phyloP scores from a whole-genome alignment of 257 asterid genomes.

The Oldenlandia corymbosa region DNA sequence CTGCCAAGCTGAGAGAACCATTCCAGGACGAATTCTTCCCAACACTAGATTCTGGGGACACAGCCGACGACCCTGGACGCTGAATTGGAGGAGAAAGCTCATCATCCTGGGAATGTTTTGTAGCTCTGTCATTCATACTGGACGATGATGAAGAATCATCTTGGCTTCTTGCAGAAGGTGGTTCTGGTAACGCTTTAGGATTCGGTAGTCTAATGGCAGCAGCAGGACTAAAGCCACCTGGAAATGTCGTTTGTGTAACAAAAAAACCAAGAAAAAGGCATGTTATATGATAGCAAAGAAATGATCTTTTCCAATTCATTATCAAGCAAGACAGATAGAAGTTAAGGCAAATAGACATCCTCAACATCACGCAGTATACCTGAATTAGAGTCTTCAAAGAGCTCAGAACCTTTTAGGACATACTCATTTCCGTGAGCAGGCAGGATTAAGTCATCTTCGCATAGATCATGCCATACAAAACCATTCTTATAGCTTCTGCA shows the following conservation, averaged over 20 bases:
- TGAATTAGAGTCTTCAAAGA: conserved; percentile 64
- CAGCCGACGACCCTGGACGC: conserved; percentile 47
- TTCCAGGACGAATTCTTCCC: conserved; percentile 66
- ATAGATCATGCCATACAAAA: conserved; percentile 94
- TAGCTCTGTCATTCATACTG: conserved; percentile 58
- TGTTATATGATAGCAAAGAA: background rate
- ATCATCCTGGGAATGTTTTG: conserved; percentile 68
- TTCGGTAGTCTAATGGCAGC: conserved; percentile 46
- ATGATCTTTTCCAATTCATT: background rate
- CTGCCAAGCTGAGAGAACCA: conserved; percentile 64
- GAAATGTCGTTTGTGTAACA: background rate
- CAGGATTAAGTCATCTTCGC: conserved; percentile 74
- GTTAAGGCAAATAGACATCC: background rate
- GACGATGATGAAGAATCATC: conserved; percentile 88
- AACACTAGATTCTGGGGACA: conserved; percentile 57
- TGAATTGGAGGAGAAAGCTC: conserved; percentile 61
- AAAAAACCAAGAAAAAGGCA: background rate
- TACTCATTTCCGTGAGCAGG: conserved; percentile 90
- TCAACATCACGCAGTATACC: conserved; percentile 10
- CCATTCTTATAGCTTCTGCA: conserved; percentile 87
- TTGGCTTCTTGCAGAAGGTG: conserved; percentile 75
- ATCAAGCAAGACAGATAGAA: background rate
- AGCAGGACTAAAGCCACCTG: conserved; percentile 71
- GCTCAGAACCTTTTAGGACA: conserved; percentile 95
- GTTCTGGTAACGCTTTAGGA: conserved; percentile 73